These are phyloP conservation scores for Pyricularia sp. DNA, from an alignment of 2,329 filamentous ascomycete species.

Conservation along the genomic window DNA sequence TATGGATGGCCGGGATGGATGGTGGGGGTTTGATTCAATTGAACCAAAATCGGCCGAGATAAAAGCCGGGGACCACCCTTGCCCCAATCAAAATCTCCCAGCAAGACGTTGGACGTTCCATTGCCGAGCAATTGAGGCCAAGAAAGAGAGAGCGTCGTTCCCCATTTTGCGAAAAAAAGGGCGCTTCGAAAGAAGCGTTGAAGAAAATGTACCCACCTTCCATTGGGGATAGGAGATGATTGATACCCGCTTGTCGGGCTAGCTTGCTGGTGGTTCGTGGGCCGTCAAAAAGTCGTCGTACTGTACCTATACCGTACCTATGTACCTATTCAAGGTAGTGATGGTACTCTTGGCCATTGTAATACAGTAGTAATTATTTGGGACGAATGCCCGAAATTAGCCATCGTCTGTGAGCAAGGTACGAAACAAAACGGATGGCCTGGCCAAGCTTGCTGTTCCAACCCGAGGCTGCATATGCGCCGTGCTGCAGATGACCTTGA, in stretches of 20 bases:
- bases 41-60: not conserved
- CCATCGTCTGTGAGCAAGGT: not conserved
- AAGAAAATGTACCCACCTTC: not conserved
- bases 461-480: not conserved
- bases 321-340: too few species aligned
- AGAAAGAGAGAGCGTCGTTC: not conserved
- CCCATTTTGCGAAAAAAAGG: not conserved
- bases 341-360: not conserved
- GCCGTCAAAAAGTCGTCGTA: too few species aligned
- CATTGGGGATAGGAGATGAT: not conserved
- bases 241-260: too few species aligned
- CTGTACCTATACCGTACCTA: too few species aligned
- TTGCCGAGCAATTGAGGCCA: not conserved
- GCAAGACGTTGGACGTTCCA: not conserved
- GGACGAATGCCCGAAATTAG: not conserved
- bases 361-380: not conserved
- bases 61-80: not conserved
- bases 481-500: not conserved
- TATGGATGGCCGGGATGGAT: not conserved
- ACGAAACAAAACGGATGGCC: not conserved
- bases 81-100: not conserved
- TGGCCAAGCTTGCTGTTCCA: not conserved
- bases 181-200: too few species aligned
- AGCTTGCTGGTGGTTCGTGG: too few species aligned
- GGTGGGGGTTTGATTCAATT: not conserved